Conservation (phyloP, 768 basidiomycete species). For the Xanthoconium purpureum region DNA sequence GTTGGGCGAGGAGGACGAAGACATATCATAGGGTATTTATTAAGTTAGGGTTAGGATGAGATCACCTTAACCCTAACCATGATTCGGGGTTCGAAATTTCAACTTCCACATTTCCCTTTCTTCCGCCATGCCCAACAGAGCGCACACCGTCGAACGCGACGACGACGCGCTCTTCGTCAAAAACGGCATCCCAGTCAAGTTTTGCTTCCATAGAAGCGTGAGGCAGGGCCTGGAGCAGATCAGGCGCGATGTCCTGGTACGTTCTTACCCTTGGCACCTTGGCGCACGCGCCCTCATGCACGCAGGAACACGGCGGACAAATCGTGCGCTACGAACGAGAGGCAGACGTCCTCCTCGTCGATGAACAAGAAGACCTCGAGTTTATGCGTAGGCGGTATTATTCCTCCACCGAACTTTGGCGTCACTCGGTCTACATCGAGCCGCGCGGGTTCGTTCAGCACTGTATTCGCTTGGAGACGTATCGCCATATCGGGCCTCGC, state of each 20-base stretch:
- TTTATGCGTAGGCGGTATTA: constrained; percentile 28
- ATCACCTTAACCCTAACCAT: constrained; percentile 27
- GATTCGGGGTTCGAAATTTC: constrained; percentile 29
- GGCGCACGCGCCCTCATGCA: not conserved
- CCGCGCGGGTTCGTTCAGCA: constrained; percentile 23
- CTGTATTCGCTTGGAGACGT: constrained; percentile 17
- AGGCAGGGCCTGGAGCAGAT: constrained; percentile 21
- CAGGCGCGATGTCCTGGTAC: constrained; percentile 20
- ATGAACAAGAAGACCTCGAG: constrained; percentile 26
- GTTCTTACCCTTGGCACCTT: not conserved
- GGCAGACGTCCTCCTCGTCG: constrained; percentile 28
- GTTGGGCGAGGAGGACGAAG: not conserved
- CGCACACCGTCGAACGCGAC: not conserved
- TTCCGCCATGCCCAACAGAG: constrained; percentile 1
- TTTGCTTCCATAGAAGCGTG: constrained; percentile 29
- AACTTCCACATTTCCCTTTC: not conserved
- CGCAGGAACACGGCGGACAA: constrained; percentile 22
- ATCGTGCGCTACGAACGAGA: constrained; percentile 14
- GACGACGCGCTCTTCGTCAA: constrained; percentile 23
- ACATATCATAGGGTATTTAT: not conserved
- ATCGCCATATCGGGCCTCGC: constrained; percentile 5
- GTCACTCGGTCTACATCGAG: constrained; percentile 23
- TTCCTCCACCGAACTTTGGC: constrained; percentile 15
- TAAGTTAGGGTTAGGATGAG: constrained; percentile 11
- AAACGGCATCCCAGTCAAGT: constrained; percentile 20